phyloP scores from a whole-genome alignment of 2,329 filamentous ascomycete genomes.

The Stachybotrys echinatus region DNA sequence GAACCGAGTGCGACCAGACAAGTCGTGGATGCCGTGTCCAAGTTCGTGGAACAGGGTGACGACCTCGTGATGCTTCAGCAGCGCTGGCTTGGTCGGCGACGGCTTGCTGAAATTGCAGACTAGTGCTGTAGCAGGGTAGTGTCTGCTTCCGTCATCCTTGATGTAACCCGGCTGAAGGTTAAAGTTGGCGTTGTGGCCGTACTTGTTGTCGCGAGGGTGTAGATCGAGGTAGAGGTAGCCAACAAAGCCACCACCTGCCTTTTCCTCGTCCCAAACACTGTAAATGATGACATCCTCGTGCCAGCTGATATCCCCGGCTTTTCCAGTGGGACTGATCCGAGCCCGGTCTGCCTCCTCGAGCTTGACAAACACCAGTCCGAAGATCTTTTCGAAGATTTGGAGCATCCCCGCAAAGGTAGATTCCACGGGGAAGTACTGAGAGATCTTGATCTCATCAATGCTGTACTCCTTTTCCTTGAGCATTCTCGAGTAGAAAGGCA shows the following conservation, averaged over 20 bases:
- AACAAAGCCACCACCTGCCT: slow-evolving; percentile 66
- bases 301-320: slow-evolving; percentile 70
- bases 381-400: slow-evolving; percentile 76
- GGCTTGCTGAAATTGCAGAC: slow-evolving; percentile 87
- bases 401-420: slow-evolving; percentile 74
- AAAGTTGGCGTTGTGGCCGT: slow-evolving; percentile 82
- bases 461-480: slow-evolving; percentile 77
- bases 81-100: slow-evolving; percentile 66
- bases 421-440: slow-evolving; percentile 77
- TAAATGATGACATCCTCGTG: slow-evolving; percentile 80
- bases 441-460: slow-evolving; percentile 73
- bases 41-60: slow-evolving; percentile 78
- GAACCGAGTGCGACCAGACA: slow-evolving; percentile 57
- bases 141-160: slow-evolving; percentile 60
- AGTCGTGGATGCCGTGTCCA: slow-evolving; percentile 66
- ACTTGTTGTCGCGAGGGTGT: slow-evolving; percentile 75
- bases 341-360: slow-evolving; percentile 61
- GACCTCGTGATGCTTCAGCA: slow-evolving; percentile 79
- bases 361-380: slow-evolving; percentile 74
- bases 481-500: slow-evolving; percentile 72
- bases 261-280: slow-evolving; percentile 74
- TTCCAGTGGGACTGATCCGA: slow-evolving; percentile 59
- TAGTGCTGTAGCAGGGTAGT: slow-evolving; percentile 72
- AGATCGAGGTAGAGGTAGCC: slow-evolving; percentile 82
- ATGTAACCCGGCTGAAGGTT: slow-evolving; percentile 70